Base-by-base conservation (phyloP, 2,329 filamentous ascomycete species). In the Volutella citrinella region DNA sequence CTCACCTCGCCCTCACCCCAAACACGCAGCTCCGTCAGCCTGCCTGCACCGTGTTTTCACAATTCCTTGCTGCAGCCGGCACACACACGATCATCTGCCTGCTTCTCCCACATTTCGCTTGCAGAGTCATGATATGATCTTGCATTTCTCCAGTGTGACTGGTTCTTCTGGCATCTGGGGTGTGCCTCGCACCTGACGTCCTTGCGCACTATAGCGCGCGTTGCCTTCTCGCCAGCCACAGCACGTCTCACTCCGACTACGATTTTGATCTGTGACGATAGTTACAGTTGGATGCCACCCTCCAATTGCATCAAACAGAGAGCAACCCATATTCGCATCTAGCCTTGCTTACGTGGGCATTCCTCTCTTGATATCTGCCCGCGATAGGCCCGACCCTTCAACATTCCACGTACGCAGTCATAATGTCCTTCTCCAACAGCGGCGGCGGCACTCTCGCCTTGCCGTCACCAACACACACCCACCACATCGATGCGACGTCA, bases 401-500 rank as follows among this genome's bases (percentile, higher is more conserved):
- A 38, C 55, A 57, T 59, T 54, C 49, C 55, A 54, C 36, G 35
- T 32, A 43, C 30, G 44, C 54, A n/a, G n/a, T n/a, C n/a, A 67
- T 48, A 56, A 78, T 80, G 76, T 72, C 76, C 48, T 80, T 76
- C 61, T 72, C 72, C 31, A 76, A 72, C 55, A 65, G 66, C 51
- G 68, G 72, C 38, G 84, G 86, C 58, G 87, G 87, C 55, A 91
- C 87, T 39, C 73, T 95, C 52, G 88, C 93, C 55, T 73, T 95
- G 52, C 82, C 88, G 46, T 95, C 90, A 43, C 90, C 91, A 38
- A 91, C 86, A 29, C 82, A 87, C 54, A 79, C 80, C 42, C 86
- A 87, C 60, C 83, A 86, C 63, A 84, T 91, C 52, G 87, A 95
- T 67, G 80, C 87, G 46, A 83, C 85, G 42, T 81, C 86, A 31